These are phyloP conservation scores for Colletotrichum paranaense DNA, from an alignment of 2,329 filamentous ascomycete species.

Conservation along the genomic window DNA sequence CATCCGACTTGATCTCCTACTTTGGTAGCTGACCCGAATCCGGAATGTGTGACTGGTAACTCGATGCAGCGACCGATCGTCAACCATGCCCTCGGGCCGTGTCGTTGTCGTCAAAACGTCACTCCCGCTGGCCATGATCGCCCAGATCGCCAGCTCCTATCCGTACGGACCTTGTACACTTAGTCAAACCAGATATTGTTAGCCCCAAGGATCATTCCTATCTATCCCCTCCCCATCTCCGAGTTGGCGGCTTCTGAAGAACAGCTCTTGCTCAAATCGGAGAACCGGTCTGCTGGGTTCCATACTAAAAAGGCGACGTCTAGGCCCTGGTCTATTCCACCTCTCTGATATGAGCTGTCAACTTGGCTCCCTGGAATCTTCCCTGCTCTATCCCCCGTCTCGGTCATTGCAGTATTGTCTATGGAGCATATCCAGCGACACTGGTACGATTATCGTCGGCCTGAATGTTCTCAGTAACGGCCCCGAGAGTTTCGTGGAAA, in stretches of 20 bases:
- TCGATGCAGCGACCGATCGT: conserved; percentile 2
- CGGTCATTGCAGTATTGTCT: background rate
- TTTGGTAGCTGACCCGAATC: conserved; percentile 2
- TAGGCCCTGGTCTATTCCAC: conserved; percentile 12
- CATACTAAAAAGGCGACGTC: conserved; percentile 18
- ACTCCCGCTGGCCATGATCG: conserved; percentile 1
- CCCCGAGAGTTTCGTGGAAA: background rate
- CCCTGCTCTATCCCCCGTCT: background rate
- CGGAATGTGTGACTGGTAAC: background rate
- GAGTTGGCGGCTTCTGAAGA: background rate
- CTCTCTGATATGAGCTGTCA: conserved; percentile 3
- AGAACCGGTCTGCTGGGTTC: conserved; percentile 30
- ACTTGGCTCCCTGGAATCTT: background rate
- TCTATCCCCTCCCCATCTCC: conserved; percentile 9
- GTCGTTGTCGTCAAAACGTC: background rate
- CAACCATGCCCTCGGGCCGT: background rate
- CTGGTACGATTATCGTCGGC: background rate
- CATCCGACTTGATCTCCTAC: background rate
- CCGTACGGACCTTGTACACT: background rate
- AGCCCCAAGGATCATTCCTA: background rate
- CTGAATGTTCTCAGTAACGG: background rate
- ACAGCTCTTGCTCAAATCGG: conserved; percentile 8
- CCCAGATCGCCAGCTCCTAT: background rate
- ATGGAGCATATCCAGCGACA: background rate
- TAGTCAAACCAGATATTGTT: background rate